Evolutionary conservation across 1,284 basidiomycete genomes (phyloP).

Genomic region (Puccinia coronata): DNA sequence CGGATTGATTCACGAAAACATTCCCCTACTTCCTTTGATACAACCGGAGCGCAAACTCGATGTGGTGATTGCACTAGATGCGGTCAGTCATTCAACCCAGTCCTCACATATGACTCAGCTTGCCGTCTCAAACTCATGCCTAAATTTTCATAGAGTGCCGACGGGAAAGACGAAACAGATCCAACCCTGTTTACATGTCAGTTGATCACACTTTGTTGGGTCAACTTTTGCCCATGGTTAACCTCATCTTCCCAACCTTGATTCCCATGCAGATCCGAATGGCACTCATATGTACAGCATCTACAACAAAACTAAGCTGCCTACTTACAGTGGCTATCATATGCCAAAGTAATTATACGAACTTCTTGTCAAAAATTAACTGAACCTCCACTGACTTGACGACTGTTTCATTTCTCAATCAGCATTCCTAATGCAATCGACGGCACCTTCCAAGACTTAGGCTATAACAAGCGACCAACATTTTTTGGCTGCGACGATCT

Average conservation of each 20-base stretch:
- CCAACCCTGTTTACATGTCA: constrained; percentile 5
- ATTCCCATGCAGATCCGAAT: constrained; percentile 35
- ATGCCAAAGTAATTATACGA: constrained; percentile 16
- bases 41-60: constrained; percentile 46
- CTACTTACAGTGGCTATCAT: constrained; percentile 33
- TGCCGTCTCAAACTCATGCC: not conserved
- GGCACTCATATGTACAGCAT: constrained; percentile 40
- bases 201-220: not conserved
- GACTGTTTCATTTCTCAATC: not conserved
- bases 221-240: not conserved
- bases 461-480: constrained; percentile 36
- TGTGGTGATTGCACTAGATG: constrained; percentile 42
- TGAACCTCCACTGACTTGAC: not conserved
- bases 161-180: constrained; percentile 7
- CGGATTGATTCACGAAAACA: constrained; percentile 39
- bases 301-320: constrained; percentile 22
- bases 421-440: constrained; percentile 45
- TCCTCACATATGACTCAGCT: not conserved
- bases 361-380: not conserved
- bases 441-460: constrained; percentile 35
- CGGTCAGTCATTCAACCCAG: constrained; percentile 19
- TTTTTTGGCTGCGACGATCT: constrained; percentile 42
- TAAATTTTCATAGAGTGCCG: not conserved
- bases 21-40: constrained; percentile 45
- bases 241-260: not conserved